Base-by-base conservation (phyloP, 1,284 basidiomycete genomes). In the Neolentinus lepideus region DNA sequence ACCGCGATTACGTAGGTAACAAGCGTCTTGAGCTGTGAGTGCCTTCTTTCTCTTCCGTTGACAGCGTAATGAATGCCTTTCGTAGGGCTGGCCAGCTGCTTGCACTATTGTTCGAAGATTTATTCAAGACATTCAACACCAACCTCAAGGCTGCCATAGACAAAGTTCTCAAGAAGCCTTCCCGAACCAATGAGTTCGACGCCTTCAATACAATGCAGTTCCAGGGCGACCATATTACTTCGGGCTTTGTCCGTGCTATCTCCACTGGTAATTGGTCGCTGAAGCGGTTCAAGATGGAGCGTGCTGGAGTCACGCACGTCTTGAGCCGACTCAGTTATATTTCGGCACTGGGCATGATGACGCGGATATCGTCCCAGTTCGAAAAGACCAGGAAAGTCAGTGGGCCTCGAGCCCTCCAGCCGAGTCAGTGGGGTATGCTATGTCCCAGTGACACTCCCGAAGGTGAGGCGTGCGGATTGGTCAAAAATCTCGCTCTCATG, bases 251-350 rank as follows among this genome's bases (percentile, higher is more conserved):
- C 31, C 91, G 97, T 54, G 96, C 98, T 24, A 99, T 99, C 63
- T 98, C 96, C 10, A 99, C 97, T 0, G 97, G 97, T 6, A 99
- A 99, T 67, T 99, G 97, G 97, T 94, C 92, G 24, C 77, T 99
- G 56, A 99, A 99, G 73, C 92, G 97, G 58, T 99, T 99, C 84
- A 98, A 97, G 78, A 99, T 99, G 93, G 97, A 99, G 69, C 85
- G 98, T 45, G 97, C 97, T 0, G 97, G 97, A 56, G 94, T 99
- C 53, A 99, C 97, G 2, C 97, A 99, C 69, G 98, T 99, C 57
- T 83, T 99, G 26, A 95, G 91, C 66, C 85, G 98, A 27, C 75
- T 99, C 51, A 92, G 88, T 62, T 99, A 95, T 79, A 98, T 99
- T 68, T 92, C 94, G 56, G 98, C 97, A 1, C 79, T 99, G 21